Evolutionary conservation across 2,329 filamentous ascomycete species (phyloP).

Genomic region (Stachybotrys elegans): DNA sequence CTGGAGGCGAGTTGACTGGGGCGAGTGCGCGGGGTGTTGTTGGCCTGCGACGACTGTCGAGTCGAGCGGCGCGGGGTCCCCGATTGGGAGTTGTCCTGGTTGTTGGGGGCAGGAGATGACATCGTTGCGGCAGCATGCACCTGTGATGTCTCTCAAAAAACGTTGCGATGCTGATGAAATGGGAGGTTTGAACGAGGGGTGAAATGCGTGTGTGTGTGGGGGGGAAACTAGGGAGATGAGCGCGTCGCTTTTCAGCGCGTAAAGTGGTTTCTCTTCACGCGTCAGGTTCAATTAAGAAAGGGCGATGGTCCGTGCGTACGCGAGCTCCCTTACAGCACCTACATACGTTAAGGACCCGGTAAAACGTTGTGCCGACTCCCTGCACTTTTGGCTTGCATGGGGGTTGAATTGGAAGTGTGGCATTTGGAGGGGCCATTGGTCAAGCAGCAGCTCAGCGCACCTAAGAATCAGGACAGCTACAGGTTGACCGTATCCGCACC

Average conservation of each 20-base stretch:
- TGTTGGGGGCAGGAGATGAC: constrained; percentile 42
- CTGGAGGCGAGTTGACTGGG: constrained; percentile 62
- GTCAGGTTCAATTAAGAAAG: constrained; percentile 9
- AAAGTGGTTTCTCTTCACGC: constrained; percentile 28
- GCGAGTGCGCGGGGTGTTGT: constrained; percentile 40
- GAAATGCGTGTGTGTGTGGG: too few species aligned
- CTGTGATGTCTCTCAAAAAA: constrained; percentile 6
- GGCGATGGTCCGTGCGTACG: constrained; percentile 19
- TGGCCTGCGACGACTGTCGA: constrained; percentile 31
- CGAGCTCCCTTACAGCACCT: too few species aligned
- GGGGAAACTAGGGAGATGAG: constrained; percentile 15
- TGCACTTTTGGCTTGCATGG: too few species aligned
- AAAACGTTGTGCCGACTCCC: too few species aligned
- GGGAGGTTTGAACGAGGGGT: constrained; percentile 16
- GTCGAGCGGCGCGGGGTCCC: constrained; percentile 34
- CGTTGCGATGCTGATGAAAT: constrained; percentile 13
- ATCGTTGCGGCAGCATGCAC: constrained; percentile 20
- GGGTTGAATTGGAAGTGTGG: constrained; percentile 17
- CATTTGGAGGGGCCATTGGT: constrained; percentile 24
- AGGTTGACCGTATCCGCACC: too few species aligned
- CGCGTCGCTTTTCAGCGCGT: constrained; percentile 29
- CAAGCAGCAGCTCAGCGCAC: constrained; percentile 9
- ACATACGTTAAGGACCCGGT: too few species aligned
- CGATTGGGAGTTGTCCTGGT: constrained; percentile 47
- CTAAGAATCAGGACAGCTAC: too few species aligned